phyloP scores from a whole-genome alignment of 495 filamentous ascomycete species.

The Hypomontagnella monticulosa region DNA sequence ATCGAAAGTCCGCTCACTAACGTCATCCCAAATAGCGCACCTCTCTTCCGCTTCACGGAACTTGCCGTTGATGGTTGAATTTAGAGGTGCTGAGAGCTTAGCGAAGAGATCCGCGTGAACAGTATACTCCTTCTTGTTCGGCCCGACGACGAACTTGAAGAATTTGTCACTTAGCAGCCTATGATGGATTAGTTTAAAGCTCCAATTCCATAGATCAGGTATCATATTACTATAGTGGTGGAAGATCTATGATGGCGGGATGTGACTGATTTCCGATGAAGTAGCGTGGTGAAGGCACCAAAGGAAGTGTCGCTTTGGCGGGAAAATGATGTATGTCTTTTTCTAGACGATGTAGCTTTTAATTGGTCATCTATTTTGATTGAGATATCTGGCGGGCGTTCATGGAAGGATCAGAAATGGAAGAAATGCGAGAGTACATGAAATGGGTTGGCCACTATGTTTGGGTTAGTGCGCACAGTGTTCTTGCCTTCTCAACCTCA shows the following conservation, averaged over 20 bases:
- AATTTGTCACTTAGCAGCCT: conserved; percentile 57
- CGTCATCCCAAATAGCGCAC: conserved; percentile 56
- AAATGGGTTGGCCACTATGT: too few species aligned
- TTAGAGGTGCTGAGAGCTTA: conserved; percentile 59
- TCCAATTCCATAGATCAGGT: not conserved
- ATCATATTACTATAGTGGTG: not conserved
- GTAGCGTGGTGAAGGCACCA: too few species aligned
- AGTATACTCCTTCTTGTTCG: conserved; percentile 55
- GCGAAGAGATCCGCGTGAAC: conserved; percentile 59
- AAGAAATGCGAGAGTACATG: too few species aligned
- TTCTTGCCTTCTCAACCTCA: too few species aligned
- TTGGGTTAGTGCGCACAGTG: too few species aligned
- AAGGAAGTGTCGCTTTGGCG: too few species aligned
- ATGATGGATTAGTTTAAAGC: not conserved
- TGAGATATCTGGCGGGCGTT: too few species aligned
- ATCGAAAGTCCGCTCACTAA: conserved; percentile 59
- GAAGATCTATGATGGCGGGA: not conserved
- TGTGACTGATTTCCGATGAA: too few species aligned
- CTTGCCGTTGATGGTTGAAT: conserved; percentile 58
- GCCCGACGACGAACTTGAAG: conserved; percentile 63
- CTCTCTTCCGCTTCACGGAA: conserved; percentile 58
- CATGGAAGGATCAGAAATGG: too few species aligned
- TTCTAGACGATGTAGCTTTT: too few species aligned
- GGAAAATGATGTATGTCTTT: too few species aligned
- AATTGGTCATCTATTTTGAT: too few species aligned